phyloP scores from a whole-genome alignment of 805 yeast species.

The Hanseniaspora hatyaiensis region DNA sequence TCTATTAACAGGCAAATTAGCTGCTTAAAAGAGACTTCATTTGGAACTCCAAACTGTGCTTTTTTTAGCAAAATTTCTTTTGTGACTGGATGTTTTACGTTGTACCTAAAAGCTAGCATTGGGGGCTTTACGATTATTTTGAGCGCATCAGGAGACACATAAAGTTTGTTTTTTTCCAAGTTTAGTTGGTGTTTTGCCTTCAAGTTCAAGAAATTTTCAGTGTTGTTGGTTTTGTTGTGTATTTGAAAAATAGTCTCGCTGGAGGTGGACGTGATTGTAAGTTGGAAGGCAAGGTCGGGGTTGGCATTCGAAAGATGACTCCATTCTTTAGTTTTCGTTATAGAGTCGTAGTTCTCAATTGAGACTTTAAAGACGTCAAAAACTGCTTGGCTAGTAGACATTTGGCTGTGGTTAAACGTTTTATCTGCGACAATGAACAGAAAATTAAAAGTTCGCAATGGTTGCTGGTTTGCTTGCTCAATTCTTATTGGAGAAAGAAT shows the following conservation, averaged over 20 bases:
- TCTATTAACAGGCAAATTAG: not conserved
- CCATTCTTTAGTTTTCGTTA: conserved; percentile 5
- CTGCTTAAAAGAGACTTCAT: not conserved
- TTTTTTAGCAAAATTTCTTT: conserved; percentile 7
- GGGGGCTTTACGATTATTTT: conserved; percentile 13
- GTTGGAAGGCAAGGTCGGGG: not conserved
- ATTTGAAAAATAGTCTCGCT: conserved; percentile 1
- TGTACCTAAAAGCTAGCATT: conserved; percentile 11
- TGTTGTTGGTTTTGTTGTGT: not conserved
- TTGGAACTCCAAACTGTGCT: conserved; percentile 7
- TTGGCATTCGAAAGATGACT: conserved; percentile 4
- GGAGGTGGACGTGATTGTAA: not conserved
- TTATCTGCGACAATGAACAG: no score
- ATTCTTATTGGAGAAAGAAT: no score
- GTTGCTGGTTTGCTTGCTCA: no score
- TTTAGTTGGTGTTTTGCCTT: not conserved
- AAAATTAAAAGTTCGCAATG: no score
- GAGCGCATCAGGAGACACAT: not conserved
- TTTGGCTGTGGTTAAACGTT: no score
- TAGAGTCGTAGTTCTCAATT: not conserved
- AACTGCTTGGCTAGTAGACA: not conserved
- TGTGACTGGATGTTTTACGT: not conserved
- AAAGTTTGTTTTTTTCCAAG: not conserved
- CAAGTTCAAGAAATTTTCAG: not conserved
- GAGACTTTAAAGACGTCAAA: conserved; percentile 8